Percentiles rank a stretch among this genome's conserved stretches.
Evolutionary conservation across 176 grass and related monocot species (phyloP).

Genomic region (Phoenix dactylifera): DNA sequence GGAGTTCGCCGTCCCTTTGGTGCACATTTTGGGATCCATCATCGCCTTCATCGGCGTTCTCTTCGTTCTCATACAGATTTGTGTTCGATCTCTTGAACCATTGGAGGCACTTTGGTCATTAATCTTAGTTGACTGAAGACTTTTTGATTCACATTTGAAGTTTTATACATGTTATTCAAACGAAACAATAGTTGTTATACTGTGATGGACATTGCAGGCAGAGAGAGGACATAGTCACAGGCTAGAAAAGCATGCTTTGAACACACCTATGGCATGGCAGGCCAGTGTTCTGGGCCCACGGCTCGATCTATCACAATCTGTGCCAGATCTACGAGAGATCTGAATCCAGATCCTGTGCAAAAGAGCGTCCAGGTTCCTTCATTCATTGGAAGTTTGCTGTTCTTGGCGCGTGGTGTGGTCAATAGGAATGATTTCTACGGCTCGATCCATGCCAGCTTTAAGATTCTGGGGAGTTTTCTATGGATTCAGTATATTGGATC

Average conservation of each 20-base stretch:
- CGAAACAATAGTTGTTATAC: too few species aligned
- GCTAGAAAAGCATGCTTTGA: conserved; percentile 51
- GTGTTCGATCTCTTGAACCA: too few species aligned
- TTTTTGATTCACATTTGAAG: too few species aligned
- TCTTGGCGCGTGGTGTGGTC: conserved; percentile 42
- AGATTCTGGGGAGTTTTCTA: conserved; percentile 28
- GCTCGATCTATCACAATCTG: conserved; percentile 47
- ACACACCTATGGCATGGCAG: conserved; percentile 61
- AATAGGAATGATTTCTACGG: conserved; percentile 27
- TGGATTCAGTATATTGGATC: too few species aligned
- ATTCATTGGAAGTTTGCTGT: conserved; percentile 67
- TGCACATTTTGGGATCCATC: conserved; percentile 36
- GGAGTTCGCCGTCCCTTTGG: conserved; percentile 51
- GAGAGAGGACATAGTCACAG: conserved; percentile 35
- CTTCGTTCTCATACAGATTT: conserved; percentile 68
- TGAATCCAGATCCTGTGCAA: conserved; percentile 69
- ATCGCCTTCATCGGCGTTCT: conserved; percentile 51
- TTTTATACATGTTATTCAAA: too few species aligned
- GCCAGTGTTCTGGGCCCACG: conserved; percentile 45
- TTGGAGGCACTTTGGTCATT: too few species aligned
- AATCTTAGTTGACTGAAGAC: too few species aligned
- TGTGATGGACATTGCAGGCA: conserved; percentile 28
- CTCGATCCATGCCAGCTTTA: neutral
- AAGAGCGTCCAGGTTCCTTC: conserved; percentile 68
- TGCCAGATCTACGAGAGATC: conserved; percentile 72